These are phyloP conservation scores for Oryza glumipatula DNA, from an alignment of 176 grass and related monocot species.

Conservation along the genomic window DNA sequence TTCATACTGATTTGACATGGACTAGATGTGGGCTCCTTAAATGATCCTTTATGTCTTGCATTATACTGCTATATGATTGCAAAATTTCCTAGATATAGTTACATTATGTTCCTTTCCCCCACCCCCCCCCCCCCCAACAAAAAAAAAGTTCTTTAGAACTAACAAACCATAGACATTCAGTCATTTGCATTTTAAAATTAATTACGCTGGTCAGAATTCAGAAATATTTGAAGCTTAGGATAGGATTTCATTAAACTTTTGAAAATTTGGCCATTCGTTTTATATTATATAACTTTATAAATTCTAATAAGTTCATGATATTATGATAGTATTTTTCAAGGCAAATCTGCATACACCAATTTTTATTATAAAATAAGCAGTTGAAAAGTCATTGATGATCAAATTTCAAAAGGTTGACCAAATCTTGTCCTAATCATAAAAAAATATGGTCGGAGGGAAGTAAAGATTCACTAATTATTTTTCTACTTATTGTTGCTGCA, in stretches of 20 bases:
- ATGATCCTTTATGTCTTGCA: background rate
- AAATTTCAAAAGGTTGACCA: too few species aligned
- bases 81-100: background rate
- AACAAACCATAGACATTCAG: background rate
- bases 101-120: background rate
- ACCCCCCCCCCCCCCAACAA: too few species aligned
- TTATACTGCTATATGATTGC: background rate
- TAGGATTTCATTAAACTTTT: too few species aligned
- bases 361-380: too few species aligned
- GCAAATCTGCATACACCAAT: too few species aligned
- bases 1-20: background rate
- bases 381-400: too few species aligned
- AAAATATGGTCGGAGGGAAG: background rate
- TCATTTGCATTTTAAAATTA: too few species aligned
- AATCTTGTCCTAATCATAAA: too few species aligned
- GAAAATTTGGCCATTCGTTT: too few species aligned
- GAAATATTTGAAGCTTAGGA: background rate
- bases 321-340: too few species aligned
- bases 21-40: background rate
- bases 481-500: constrained; percentile 35
- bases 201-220: background rate
- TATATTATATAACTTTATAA: too few species aligned
- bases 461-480: background rate
- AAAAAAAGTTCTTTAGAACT: background rate
- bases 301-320: too few species aligned